A percentile compares a stretch with the other conserved stretches of the same genome.
Conservation (phyloP, 768 basidiomycete genomes). For the Antrodiella citrinella region DNA sequence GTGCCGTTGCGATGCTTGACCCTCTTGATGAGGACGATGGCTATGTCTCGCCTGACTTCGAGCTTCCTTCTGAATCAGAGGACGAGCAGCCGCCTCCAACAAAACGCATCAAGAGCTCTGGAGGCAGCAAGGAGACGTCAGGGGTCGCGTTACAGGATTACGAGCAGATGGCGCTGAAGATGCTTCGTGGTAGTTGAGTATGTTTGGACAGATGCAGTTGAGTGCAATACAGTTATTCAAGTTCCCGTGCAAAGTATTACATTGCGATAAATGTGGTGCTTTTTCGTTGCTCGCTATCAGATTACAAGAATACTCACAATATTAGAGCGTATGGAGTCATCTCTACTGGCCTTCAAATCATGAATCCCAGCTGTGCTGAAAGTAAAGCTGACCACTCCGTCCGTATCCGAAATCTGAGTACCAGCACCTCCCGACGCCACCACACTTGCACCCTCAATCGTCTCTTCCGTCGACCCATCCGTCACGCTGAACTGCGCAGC, state of each 20-base stretch:
- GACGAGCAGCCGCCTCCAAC: slow-evolving; percentile 9
- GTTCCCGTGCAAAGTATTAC: too few species aligned
- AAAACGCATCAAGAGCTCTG: slow-evolving; percentile 8
- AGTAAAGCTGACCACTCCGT: slow-evolving; percentile 22
- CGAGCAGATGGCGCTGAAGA: slow-evolving; percentile 55
- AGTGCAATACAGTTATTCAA: background rate
- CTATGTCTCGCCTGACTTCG: slow-evolving; percentile 66
- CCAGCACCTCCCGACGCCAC: slow-evolving; percentile 7
- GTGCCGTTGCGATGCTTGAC: slow-evolving; percentile 28
- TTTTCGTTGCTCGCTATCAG: background rate
- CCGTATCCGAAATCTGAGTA: slow-evolving; percentile 9
- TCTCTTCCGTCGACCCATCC: slow-evolving; percentile 26
- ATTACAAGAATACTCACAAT: slow-evolving; percentile 8
- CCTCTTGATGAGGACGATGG: slow-evolving; percentile 47
- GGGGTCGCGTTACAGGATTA: slow-evolving; percentile 40
- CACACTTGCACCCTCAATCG: slow-evolving; percentile 29
- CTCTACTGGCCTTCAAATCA: slow-evolving; percentile 26
- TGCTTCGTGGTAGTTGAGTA: slow-evolving; percentile 34
- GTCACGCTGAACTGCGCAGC: slow-evolving; percentile 28
- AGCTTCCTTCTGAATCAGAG: slow-evolving; percentile 32
- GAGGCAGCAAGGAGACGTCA: slow-evolving; percentile 25
- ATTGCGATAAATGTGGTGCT: too few species aligned
- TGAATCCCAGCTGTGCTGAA: slow-evolving; percentile 20
- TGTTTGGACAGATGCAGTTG: background rate
- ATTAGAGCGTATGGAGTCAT: slow-evolving; percentile 28